phyloP scores from a whole-genome alignment of 106 monocot species.

The Hemerocallis citrina region DNA sequence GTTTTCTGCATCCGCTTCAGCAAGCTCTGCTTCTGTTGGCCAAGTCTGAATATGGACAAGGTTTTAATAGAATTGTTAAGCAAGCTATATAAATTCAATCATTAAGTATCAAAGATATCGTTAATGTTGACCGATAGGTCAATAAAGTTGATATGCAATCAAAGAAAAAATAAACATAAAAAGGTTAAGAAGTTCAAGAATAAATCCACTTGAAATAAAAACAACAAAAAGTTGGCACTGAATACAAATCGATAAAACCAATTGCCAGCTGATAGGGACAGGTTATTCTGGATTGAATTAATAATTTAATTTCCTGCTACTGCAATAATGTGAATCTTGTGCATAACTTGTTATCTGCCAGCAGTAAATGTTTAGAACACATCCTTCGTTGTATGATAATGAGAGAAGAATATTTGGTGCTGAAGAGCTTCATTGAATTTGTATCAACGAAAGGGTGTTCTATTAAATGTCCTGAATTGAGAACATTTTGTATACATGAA shows the following conservation, averaged over 20 bases:
- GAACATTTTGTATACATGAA: no score
- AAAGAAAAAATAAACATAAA: neutral
- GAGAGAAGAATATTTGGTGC: no score
- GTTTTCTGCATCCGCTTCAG: slow-evolving; percentile 53
- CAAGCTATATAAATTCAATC: neutral
- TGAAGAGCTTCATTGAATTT: no score
- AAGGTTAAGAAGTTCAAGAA: neutral
- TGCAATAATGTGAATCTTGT: neutral
- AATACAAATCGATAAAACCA: neutral
- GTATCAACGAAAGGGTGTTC: no score
- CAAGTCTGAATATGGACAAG: slow-evolving; percentile 55
- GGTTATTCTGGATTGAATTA: neutral
- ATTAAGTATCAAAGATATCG: neutral
- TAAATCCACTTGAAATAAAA: neutral
- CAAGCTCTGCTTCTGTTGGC: slow-evolving; percentile 92
- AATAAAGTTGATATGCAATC: neutral
- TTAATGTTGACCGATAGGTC: no score
- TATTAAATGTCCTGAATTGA: no score
- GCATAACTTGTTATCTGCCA: no score
- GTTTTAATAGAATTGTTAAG: neutral
- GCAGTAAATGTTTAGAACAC: no score
- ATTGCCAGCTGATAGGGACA: neutral
- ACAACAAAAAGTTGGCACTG: neutral
- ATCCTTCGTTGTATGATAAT: no score
- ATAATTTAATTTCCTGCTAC: neutral